Evolutionary conservation across 352 stramenopile genomes (phyloP).

Genomic region (Pythium myriotylum): DNA sequence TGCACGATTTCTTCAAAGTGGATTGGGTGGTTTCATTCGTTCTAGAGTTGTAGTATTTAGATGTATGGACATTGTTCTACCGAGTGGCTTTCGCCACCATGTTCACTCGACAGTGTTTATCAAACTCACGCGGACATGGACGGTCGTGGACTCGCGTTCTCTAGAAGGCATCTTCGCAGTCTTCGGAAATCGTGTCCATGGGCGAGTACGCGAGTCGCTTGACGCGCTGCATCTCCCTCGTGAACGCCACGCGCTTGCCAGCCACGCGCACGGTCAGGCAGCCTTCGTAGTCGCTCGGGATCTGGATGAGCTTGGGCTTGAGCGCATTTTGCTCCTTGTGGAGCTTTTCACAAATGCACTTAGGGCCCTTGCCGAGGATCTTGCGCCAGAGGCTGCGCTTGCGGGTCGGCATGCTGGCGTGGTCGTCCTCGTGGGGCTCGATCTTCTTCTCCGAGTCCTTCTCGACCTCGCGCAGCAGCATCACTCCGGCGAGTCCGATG

Average conservation of each 20-base stretch:
- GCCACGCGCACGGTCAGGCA: conserved; percentile 43
- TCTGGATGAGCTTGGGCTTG: conserved; percentile 33
- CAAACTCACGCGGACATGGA: neutral
- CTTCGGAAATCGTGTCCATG: conserved; percentile 49
- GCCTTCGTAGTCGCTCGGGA: conserved; percentile 51
- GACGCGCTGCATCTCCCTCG: conserved; percentile 51
- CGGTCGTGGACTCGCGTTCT: neutral
- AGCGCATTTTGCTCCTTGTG: neutral
- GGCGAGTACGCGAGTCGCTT: conserved; percentile 43
- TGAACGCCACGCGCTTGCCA: conserved; percentile 56
- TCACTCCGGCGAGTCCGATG: conserved; percentile 13
- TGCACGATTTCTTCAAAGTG: too few relatives aligned
- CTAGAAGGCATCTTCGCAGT: conserved; percentile 31
- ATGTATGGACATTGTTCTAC: too few relatives aligned
- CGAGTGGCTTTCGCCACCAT: too few relatives aligned
- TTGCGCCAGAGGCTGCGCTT: conserved; percentile 65
- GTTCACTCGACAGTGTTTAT: too few relatives aligned
- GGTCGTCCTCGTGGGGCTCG: conserved; percentile 17
- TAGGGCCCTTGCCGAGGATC: conserved; percentile 53
- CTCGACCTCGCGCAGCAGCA: conserved; percentile 13
- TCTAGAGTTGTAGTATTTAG: too few relatives aligned
- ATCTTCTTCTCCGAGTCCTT: conserved; percentile 2
- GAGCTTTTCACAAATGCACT: conserved; percentile 49
- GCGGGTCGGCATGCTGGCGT: conserved; percentile 1
- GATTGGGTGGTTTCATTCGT: too few relatives aligned